Percentiles rank a stretch among this genome's conserved stretches.
These are phyloP conservation scores for Cymbidium sinense DNA, from an alignment of 106 monocot genomes.

Conservation along the genomic window DNA sequence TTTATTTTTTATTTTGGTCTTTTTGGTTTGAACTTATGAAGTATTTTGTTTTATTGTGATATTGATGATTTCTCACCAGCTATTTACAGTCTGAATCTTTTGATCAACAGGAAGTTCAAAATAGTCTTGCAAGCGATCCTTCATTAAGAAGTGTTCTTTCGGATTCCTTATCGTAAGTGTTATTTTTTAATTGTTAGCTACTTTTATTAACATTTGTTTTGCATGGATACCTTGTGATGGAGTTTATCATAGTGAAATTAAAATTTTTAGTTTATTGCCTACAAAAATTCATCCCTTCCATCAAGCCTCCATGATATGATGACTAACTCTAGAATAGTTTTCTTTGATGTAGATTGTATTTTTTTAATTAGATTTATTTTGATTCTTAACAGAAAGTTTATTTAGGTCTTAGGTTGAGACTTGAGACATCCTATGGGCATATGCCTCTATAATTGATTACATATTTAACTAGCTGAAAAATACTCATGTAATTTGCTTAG, in stretches of 20 bases:
- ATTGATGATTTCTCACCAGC: not conserved
- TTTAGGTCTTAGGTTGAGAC: not conserved
- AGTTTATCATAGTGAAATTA: not conserved
- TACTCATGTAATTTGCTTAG: not conserved
- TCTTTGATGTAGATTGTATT: too few species aligned
- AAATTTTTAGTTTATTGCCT: not conserved
- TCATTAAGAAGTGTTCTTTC: slow-evolving; percentile 22
- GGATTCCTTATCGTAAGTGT: slow-evolving; percentile 22
- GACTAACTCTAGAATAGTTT: too few species aligned
- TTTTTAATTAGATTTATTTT: too few species aligned
- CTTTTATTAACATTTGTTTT: not conserved
- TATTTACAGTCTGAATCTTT: not conserved
- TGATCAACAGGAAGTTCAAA: slow-evolving; percentile 24
- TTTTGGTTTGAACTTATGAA: not conserved
- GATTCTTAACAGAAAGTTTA: too few species aligned
- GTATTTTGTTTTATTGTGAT: not conserved
- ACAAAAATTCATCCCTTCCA: not conserved
- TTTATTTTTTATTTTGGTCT: not conserved
- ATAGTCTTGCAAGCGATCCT: slow-evolving; percentile 4
- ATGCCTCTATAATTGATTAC: not conserved
- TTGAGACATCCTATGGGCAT: not conserved
- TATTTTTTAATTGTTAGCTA: not conserved
- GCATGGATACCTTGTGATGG: not conserved
- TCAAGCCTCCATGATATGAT: too few species aligned
- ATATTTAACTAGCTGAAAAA: too few species aligned